Conservation (phyloP, 2,329 filamentous ascomycete species). For the Endoconidiophora polonica region DNA sequence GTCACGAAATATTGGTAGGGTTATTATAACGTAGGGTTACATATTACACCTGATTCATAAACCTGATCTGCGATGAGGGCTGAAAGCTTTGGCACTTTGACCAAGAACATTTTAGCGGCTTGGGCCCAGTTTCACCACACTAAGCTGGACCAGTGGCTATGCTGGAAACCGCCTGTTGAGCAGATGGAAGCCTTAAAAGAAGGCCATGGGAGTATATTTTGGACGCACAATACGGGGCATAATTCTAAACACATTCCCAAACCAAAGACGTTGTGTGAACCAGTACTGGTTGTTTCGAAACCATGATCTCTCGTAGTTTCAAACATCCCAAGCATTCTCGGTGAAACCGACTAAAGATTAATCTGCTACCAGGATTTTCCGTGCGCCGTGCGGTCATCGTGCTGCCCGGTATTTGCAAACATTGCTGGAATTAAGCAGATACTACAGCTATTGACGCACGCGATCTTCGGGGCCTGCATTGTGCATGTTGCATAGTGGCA, state of each 20-base stretch:
- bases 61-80: too few relatives aligned
- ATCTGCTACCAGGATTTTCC: not conserved
- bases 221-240: not conserved
- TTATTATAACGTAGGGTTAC: too few relatives aligned
- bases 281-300: constrained; percentile 6
- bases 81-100: too few relatives aligned
- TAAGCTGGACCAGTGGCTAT: too few relatives aligned
- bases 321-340: not conserved
- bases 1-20: too few relatives aligned
- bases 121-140: too few relatives aligned
- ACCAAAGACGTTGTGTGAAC: not conserved
- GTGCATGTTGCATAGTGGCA: not conserved
- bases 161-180: too few relatives aligned
- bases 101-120: too few relatives aligned
- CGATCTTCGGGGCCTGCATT: not conserved
- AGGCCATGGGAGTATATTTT: too few relatives aligned
- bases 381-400: not conserved
- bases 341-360: not conserved
- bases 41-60: too few relatives aligned
- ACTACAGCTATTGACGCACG: not conserved
- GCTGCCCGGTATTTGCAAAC: not conserved
- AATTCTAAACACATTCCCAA: constrained; percentile 4
- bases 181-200: too few relatives aligned
- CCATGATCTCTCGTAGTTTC: constrained; percentile 7
- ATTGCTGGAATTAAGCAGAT: not conserved